Base-by-base conservation (phyloP, 1,284 basidiomycete genomes). In the Cryptococcus amylolentus region DNA sequence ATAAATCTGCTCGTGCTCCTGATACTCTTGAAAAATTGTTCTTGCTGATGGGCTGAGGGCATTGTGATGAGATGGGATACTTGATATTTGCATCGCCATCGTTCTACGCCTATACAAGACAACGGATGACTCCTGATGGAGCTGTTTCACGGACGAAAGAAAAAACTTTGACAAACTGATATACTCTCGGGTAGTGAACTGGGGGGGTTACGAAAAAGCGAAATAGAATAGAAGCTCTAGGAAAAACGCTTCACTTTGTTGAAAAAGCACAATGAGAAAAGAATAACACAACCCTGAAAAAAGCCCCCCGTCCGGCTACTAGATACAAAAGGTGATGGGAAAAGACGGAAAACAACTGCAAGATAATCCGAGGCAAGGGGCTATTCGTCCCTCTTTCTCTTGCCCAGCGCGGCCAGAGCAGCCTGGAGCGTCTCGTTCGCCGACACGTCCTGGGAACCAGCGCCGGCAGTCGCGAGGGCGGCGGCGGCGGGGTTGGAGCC, bases 401-500 rank as follows among this genome's bases (percentile, higher is more conserved):
- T 69, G 27, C 67, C 66, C 18, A 73, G 56, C 13, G 66, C 63
- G 31, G 67, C 66, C 14, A 75, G 54, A 4, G 64, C 69, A n/a
- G 62, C 63, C 52, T 68, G 64, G 10, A 69, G 50, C 5, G 65
- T 61, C 35, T 52, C 14, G 20, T n/a, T 7, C 31, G 41, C 16
- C 9, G n/a, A 23, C 45, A 28, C 31, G 37, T 51, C 26, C 27
- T 40, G 20, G 35, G 41, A 26, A 44, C 27, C 38, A 27, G 49
- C 31, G 37, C 31, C 18, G 28, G 31, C 49, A 44, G 48, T 39
- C 31, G 50, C 48, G 35, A 31, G 4, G 28, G 50, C 53, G 42
- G 59, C 41, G 4, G 63, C 62, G 27, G 58, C 65, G 27, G 45
- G 27, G 20, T 46, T 46, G 44, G 58, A 90, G 27, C 91, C 89